phyloP scores from a whole-genome alignment of 2,329 filamentous ascomycete genomes.

The Fusarium kyushuense region DNA sequence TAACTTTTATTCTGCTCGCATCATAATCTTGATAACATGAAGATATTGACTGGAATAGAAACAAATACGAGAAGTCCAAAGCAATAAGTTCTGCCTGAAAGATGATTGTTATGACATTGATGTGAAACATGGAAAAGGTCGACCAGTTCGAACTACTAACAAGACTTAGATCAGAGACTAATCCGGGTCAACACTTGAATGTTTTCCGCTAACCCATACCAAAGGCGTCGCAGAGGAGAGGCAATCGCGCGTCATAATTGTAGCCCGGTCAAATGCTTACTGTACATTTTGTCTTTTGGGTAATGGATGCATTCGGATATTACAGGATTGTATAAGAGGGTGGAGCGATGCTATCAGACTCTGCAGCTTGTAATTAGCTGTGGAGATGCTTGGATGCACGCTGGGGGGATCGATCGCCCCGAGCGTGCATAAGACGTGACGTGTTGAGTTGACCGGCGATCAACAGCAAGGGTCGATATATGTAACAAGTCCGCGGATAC shows the following conservation, averaged over 20 bases:
- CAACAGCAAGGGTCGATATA: constrained; percentile 24
- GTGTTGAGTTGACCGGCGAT: constrained; percentile 33
- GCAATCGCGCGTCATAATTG: constrained; percentile 18
- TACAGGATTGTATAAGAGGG: constrained; percentile 28
- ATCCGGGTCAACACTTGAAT: constrained; percentile 7
- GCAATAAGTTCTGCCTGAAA: background rate
- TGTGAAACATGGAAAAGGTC: constrained; percentile 33
- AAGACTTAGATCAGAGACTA: constrained; percentile 21
- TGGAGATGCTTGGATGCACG: constrained; percentile 32
- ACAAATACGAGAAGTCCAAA: background rate
- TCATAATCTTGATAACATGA: background rate
- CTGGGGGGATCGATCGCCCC: constrained; percentile 34
- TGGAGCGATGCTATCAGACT: constrained; percentile 18
- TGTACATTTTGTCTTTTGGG: constrained; percentile 2
- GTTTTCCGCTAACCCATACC: constrained; percentile 14
- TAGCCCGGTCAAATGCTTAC: background rate
- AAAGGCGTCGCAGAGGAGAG: constrained; percentile 15
- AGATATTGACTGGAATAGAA: constrained; percentile 1
- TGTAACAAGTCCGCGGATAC: constrained; percentile 19
- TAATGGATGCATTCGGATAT: constrained; percentile 28
- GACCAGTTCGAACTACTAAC: background rate
- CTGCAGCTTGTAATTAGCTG: constrained; percentile 39
- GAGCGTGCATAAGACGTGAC: constrained; percentile 30
- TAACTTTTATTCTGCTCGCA: constrained; percentile 3
- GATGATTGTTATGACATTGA: constrained; percentile 23